Evolutionary conservation across 192 early-diverging fungal genomes (phyloP).

Genomic region (Backusella tuberculispora): DNA sequence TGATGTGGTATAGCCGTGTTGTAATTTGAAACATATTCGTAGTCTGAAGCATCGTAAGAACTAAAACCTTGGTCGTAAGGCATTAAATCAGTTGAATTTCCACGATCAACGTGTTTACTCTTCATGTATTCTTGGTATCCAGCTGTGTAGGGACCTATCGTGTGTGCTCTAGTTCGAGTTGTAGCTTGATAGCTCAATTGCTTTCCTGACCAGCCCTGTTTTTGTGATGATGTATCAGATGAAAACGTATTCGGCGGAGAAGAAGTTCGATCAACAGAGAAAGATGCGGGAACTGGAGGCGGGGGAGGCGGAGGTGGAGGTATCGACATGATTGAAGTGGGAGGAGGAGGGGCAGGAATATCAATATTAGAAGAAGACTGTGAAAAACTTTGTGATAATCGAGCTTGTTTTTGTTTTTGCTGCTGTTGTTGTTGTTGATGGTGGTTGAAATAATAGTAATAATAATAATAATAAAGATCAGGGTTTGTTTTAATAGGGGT

Average conservation of each 20-base stretch:
- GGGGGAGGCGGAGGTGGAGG: slow-evolving; percentile 26
- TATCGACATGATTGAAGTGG: slow-evolving; percentile 2
- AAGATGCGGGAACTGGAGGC: slow-evolving; percentile 11
- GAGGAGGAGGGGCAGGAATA: slow-evolving; percentile 11
- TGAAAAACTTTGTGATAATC: neutral
- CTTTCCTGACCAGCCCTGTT: neutral
- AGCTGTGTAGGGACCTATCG: slow-evolving; percentile 1
- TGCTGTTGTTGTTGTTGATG: slow-evolving; percentile 29
- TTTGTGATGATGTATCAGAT: slow-evolving; percentile 46
- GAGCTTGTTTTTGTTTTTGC: neutral
- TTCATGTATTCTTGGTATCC: slow-evolving; percentile 7
- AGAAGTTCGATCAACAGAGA: neutral
- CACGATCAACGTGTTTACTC: neutral
- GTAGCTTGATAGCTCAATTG: neutral
- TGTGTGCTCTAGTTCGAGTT: slow-evolving; percentile 19
- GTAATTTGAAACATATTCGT: neutral
- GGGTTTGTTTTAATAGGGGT: slow-evolving; percentile 25
- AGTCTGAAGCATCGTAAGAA: neutral
- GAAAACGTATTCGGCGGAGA: slow-evolving; percentile 1
- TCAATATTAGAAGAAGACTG: neutral
- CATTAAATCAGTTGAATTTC: neutral
- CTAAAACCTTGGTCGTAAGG: neutral
- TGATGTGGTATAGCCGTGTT: neutral
- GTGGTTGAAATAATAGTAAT: slow-evolving; percentile 39
- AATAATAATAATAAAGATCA: slow-evolving; percentile 40